Percentiles rank a stretch among this genome's conserved stretches.
Conservation (phyloP, 2,329 filamentous ascomycete species). For the Falciphora oryzae region DNA sequence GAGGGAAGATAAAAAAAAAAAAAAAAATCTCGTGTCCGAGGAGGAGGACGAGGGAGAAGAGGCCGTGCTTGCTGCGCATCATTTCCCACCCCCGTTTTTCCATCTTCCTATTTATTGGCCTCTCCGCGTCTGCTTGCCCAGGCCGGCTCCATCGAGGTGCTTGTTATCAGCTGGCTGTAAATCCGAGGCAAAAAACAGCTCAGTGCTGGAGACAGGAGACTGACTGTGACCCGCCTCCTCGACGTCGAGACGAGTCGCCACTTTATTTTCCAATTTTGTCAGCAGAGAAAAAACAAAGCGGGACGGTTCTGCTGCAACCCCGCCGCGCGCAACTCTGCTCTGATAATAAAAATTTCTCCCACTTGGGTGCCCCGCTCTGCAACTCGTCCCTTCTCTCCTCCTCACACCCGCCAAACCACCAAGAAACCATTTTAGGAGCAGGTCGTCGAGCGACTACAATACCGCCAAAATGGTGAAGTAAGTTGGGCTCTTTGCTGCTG, state of each 20-base stretch:
- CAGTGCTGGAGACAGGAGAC: not conserved
- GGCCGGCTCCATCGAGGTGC: not conserved
- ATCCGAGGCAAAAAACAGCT: not conserved
- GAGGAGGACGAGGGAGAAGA: not conserved
- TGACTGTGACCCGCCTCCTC: not conserved
- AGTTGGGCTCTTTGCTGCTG: conserved; percentile 39
- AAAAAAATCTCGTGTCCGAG: not conserved
- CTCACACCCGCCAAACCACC: conserved; percentile 13
- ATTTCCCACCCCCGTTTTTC: not conserved
- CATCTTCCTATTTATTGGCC: not conserved
- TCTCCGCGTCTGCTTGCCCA: not conserved
- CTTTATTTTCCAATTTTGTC: conserved; percentile 9
- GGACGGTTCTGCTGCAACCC: conserved; percentile 1
- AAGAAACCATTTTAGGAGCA: conserved; percentile 19
- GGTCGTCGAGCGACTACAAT: conserved; percentile 35
- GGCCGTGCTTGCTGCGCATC: not conserved
- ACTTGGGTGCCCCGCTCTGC: conserved; percentile 9
- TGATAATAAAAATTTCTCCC: conserved; percentile 11
- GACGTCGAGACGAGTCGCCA: conserved; percentile 5
- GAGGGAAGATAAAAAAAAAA: not conserved
- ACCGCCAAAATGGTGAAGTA: conserved; percentile 99
- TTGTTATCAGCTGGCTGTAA: not conserved
- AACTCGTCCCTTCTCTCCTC: conserved; percentile 8
- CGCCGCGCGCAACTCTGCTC: conserved; percentile 4
- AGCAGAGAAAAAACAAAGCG: conserved; percentile 8